Evolutionary conservation across 2,329 filamentous ascomycete genomes (phyloP), one percentile per base, ranked within the genome.

Genomic region (Paracamarosporium sp.): DNA sequence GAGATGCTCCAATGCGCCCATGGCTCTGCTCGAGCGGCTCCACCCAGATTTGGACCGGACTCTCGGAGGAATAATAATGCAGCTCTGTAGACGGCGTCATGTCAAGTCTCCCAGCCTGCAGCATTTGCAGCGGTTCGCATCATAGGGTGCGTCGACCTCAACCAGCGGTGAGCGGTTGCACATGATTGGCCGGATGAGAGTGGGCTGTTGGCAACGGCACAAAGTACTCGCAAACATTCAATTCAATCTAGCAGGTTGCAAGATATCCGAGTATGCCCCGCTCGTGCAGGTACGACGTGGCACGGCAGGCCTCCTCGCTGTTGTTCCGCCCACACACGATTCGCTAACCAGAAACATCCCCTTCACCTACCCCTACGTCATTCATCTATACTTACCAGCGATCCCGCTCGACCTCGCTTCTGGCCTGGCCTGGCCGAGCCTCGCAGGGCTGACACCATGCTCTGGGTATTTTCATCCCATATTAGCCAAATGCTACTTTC

Each of bases 101-200:
- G 68, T 69, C 67, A 70, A 68, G 59, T 61, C 62, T 60, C 57
- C 60, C 52, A 56, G 56, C 53, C 61, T 60, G 58, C 58, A 59
- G 38, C 45, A 56, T 63, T n/a, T 65, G 65, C 66, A 67, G 64
- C 65, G 53, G 64, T 71, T 70, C 69, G 67, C 68, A 66, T 68
- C 60, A 35, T 61, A 51, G 25, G 55, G 48, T 45, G 44, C 41
- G 36, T 62, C 62, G 54, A 63, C 59, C 50, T 55, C 61, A 72
- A 75, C 67, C 69, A 62, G 74, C 74, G 74, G 74, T 76, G 74
- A 63, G 65, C 28, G 57, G 61, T 65, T 50, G 27, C 28, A 53
- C 61, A 53, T 67, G 51, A 74, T 76, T 76, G 72, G 73, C 43
- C 61, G 48, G 50, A 5, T 15, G 13, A 30, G n/a, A n/a, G 45